Percentiles rank a stretch among this genome's conserved stretches.
Conservation (phyloP, 768 basidiomycete species). For the Strobilomyces echinocephalus region DNA sequence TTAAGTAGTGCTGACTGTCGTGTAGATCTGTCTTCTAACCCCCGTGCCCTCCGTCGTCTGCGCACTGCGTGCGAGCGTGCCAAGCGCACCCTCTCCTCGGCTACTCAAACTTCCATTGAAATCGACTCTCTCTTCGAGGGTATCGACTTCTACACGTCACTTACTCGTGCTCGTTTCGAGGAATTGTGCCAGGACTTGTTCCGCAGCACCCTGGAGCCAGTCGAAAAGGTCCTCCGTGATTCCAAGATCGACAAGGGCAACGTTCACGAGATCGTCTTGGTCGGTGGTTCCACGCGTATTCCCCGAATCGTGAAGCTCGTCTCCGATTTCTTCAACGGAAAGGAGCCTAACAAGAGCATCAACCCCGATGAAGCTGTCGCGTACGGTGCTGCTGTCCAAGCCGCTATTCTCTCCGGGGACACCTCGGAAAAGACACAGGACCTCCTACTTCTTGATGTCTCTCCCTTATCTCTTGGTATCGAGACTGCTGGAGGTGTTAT, state of each 20-base stretch:
- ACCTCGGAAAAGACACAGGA: constrained; percentile 98
- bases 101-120: constrained; percentile 94
- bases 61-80: constrained; percentile 98
- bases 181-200: constrained; percentile 94
- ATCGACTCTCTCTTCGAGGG: constrained; percentile 98
- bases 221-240: constrained; percentile 97
- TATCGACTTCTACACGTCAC: constrained; percentile 96
- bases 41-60: constrained; percentile 94
- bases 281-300: constrained; percentile 98
- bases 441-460: constrained; percentile 90
- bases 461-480: constrained; percentile 88
- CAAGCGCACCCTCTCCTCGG: constrained; percentile 96
- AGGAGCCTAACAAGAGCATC: constrained; percentile 98
- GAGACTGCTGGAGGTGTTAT: constrained; percentile 99
- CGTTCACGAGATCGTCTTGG: constrained; percentile 96
- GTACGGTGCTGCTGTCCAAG: constrained; percentile 98
- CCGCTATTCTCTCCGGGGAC: constrained; percentile 95
- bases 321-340: constrained; percentile 97
- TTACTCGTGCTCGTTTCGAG: constrained; percentile 98
- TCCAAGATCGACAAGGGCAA: constrained; percentile 96
- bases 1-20: constrained; percentile 4
- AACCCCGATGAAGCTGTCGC: constrained; percentile 99
- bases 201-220: constrained; percentile 88
- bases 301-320: constrained; percentile 97
- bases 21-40: constrained; percentile 80